Conservation (phyloP, 2,329 filamentous ascomycete genomes). For the Fusarium secorum region DNA sequence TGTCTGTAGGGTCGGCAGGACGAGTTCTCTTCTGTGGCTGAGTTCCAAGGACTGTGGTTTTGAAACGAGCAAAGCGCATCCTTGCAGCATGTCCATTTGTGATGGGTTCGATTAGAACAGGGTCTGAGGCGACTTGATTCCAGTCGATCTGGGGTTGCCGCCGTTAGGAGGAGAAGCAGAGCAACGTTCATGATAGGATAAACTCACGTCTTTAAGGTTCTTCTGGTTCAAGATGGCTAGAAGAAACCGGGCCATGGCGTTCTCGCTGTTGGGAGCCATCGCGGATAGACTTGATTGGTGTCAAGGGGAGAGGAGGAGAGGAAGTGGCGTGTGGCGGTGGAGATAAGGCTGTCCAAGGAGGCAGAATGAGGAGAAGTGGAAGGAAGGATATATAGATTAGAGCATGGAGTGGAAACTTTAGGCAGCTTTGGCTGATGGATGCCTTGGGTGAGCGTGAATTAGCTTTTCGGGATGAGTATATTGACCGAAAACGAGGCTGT, state of each 20-base stretch:
- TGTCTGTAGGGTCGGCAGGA: conserved; percentile 49
- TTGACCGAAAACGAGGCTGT: conserved; percentile 11
- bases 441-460: conserved; percentile 28
- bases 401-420: conserved; percentile 20
- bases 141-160: conserved; percentile 61
- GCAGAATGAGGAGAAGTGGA: conserved; percentile 23
- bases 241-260: conserved; percentile 64
- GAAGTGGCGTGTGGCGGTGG: conserved; percentile 3
- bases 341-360: conserved; percentile 23
- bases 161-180: conserved; percentile 18
- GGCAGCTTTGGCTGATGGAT: conserved; percentile 33
- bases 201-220: conserved; percentile 65
- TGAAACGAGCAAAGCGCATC: conserved; percentile 66
- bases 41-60: conserved; percentile 55
- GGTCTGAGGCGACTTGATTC: conserved; percentile 64
- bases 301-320: background rate
- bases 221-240: conserved; percentile 68
- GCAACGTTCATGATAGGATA: background rate
- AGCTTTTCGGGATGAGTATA: background rate
- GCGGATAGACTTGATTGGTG: conserved; percentile 27
- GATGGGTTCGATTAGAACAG: conserved; percentile 61
- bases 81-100: conserved; percentile 68
- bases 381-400: conserved; percentile 28
- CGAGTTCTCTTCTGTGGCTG: conserved; percentile 59
- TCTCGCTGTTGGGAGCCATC: conserved; percentile 65